Evolutionary conservation across 2,329 filamentous ascomycete species (phyloP), one percentile per base, ranked within the genome.

Genomic region (Colletotrichum nymphaeae): DNA sequence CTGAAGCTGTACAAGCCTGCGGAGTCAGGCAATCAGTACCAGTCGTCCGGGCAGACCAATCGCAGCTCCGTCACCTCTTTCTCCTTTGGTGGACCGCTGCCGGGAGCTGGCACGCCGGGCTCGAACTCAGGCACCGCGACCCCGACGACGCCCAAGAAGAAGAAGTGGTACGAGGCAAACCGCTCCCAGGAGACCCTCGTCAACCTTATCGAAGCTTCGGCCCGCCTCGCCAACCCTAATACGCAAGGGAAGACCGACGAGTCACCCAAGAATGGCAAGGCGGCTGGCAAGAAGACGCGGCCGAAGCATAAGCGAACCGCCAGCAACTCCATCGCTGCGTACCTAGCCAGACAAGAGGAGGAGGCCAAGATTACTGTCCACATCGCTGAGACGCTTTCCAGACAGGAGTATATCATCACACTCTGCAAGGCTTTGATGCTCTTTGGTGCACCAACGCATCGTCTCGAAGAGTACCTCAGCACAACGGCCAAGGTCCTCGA

Each of bases 371-470:
- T 87, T 67, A 86, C 85, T 1, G 78, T 86, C 19, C 85, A 87
- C 77, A 91, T 92, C 75, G 89, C 90, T 32, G 86, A 91, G 76
- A 95, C 93, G 2, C 87, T 98, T 16, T 91, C 91, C 49, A 90
- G 95, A 3, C 95, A 98, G 78, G 90, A 91, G 75, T 98, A 97
- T 80, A 89, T 98, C 64, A 89, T 95, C 75, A 94, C 93, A 79
- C 89, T 98, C 5, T 98, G 95, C 81, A 91, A 91, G 56, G 93
- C 94, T 1, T 83, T 98, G 74, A 98, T 98, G 95, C 87, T 91
- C 74, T 97, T 93, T 75, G 95, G 95, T 16, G 95, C 95, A 0
- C 95, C 95, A 0, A 97, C 95, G 0, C 95, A 98, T 84, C 91
- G 95, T 9, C 85, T 98, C 11, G 95, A 98, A 81, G 93, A 97